Evolutionary conservation across 2,329 filamentous ascomycete species (phyloP).

Genomic region (Amylocarpus encephaloides): DNA sequence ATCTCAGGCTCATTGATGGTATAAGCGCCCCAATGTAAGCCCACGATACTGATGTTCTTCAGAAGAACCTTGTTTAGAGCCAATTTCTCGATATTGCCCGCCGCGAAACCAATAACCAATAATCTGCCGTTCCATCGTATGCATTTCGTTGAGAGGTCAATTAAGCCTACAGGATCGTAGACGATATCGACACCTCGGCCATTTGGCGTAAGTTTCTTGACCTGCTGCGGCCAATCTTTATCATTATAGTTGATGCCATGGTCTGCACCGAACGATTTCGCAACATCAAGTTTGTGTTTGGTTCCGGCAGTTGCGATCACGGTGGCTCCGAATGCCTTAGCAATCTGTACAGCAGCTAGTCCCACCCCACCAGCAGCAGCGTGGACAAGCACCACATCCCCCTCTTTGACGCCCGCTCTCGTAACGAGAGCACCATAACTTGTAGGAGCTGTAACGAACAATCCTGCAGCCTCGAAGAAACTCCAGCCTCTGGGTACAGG

Average conservation of each 20-base stretch:
- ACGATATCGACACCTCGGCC: conserved; percentile 76
- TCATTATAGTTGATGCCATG: conserved; percentile 72
- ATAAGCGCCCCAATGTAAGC: conserved; percentile 89
- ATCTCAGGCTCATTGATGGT: conserved; percentile 63
- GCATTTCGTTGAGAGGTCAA: conserved; percentile 84
- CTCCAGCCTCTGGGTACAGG: conserved; percentile 76
- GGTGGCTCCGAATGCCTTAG: conserved; percentile 83
- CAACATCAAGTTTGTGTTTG: conserved; percentile 71
- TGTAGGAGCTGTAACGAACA: conserved; percentile 90
- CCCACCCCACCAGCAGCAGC: conserved; percentile 90
- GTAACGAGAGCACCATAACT: conserved; percentile 78
- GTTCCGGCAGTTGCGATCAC: conserved; percentile 91
- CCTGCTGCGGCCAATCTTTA: conserved; percentile 55
- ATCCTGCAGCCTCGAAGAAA: conserved; percentile 75
- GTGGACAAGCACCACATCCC: conserved; percentile 85
- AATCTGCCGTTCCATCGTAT: conserved; percentile 88
- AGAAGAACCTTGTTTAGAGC: conserved; percentile 86
- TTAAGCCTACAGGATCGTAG: conserved; percentile 87
- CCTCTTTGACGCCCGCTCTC: conserved; percentile 67
- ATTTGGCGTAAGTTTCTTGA: conserved; percentile 71
- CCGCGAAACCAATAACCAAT: conserved; percentile 83
- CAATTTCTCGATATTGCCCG: conserved; percentile 81
- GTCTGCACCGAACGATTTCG: conserved; percentile 76
- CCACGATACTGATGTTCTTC: conserved; percentile 89
- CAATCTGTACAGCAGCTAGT: conserved; percentile 84